phyloP scores from a whole-genome alignment of 441 rosid species.

The Theobroma grandiflorum region DNA sequence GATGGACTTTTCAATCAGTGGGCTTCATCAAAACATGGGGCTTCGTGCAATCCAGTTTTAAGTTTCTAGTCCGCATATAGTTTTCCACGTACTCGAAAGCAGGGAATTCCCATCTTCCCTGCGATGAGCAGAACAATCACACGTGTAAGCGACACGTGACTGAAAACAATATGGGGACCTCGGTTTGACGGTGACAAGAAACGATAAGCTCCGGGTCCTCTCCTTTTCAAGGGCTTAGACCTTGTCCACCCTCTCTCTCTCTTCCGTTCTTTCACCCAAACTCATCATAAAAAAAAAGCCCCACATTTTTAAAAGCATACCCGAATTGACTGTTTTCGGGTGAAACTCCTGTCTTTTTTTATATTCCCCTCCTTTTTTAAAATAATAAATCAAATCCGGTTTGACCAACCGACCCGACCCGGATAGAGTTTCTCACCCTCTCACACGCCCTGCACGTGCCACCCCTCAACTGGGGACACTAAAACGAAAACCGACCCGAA shows the following conservation, averaged over 20 bases:
- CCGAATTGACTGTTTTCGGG: conserved; percentile 38
- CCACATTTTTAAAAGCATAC: conserved; percentile 26
- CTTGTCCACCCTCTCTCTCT: conserved; percentile 30
- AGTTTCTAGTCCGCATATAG: neutral
- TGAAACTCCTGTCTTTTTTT: neutral
- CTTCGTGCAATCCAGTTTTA: neutral
- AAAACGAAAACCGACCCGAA: conserved; percentile 38
- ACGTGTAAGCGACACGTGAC: conserved; percentile 23
- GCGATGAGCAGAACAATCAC: neutral
- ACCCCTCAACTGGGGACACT: conserved; percentile 15
- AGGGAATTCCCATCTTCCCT: neutral
- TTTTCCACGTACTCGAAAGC: neutral
- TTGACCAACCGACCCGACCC: conserved; percentile 20
- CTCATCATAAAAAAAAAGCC: conserved; percentile 19
- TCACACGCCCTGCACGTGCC: conserved; percentile 47
- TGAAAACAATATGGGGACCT: neutral
- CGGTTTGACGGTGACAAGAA: conserved; percentile 30
- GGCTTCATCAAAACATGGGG: conserved; percentile 9
- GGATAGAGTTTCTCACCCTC: conserved; percentile 2
- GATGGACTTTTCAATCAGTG: neutral
- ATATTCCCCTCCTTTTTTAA: too few relatives aligned
- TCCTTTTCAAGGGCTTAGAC: conserved; percentile 31
- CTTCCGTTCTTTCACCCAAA: conserved; percentile 16
- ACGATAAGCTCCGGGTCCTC: conserved; percentile 24
- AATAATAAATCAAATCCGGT: conserved; percentile 7